Evolutionary conservation across 768 basidiomycete species (phyloP), one percentile per base, ranked within the genome.

Genomic region (Suillus decipiens): DNA sequence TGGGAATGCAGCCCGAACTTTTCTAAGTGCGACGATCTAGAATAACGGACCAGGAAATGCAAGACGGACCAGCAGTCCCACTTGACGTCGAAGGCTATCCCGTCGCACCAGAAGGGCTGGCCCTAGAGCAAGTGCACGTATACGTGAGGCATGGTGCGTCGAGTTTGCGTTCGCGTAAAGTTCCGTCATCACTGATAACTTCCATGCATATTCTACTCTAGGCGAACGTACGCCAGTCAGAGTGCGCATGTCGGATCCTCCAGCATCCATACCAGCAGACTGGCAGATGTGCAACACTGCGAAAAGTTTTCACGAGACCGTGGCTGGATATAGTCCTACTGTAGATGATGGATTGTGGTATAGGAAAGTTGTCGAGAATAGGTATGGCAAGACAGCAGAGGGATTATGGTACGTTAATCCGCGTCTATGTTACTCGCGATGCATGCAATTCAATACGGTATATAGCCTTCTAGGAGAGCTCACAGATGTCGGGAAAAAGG

Each of bases 191-290:
- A 15, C 48, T 50, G 15, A 50, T 28, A 50, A 28, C 45, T n/a
- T 43, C 9, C 43, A 43, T n/a, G 19, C 9, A 5, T 7, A 24
- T 22, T 50, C 48, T 17, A 31, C 48, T 31, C 17, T 63, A 92
- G 90, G 90, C 36, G 91, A 92, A 75, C 84, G 91, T 41, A 85
- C 90, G 0, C 91, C 91, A 0, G 90, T 92, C n/a, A 85, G 84
- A 10, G 77, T 86, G 12, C 83, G 90, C 2, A 81, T 92, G 74
- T 74, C 81, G 7, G 81, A 79, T 5, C 78, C 87, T 9, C 89
- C 89, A 0, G 86, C 86, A 12, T 84, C 81, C 36, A 85, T 92
- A 60, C 87, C 89, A 1, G 82, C 84, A 67, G 78, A 89, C 65
- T 92, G 91, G 89, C 74, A 80, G 61, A 80, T 90, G 80, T 90